A percentile compares a stretch with the other conserved stretches of the same genome.
Conservation (phyloP, 345 rosid species). For the Garcia nutans region DNA sequence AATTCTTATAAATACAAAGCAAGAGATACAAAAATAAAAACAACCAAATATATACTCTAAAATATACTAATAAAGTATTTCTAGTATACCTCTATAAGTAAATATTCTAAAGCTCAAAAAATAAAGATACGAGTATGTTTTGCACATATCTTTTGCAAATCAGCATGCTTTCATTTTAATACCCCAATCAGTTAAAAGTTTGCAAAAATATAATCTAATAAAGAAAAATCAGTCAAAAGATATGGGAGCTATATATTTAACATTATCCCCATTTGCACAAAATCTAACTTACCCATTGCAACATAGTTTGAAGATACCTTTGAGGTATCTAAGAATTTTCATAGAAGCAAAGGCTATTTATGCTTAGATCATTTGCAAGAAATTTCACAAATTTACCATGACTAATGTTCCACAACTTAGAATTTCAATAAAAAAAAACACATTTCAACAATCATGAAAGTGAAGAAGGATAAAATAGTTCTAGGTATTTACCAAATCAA, state of each 20-base stretch:
- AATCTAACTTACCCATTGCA: background rate
- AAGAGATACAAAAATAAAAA: no score
- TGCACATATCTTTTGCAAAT: background rate
- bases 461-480: background rate
- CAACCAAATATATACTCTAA: no score
- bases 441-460: background rate
- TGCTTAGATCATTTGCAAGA: background rate
- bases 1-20: no score
- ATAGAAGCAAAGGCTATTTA: no score
- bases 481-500: background rate
- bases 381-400: background rate
- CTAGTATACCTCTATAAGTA: no score
- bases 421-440: background rate
- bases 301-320: background rate
- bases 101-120: no score
- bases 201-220: background rate
- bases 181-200: no score
- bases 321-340: background rate
- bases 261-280: background rate
- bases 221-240: background rate
- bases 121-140: no score
- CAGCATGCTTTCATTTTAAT: background rate
- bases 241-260: background rate
- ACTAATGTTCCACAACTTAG: background rate
- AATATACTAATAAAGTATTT: no score